phyloP scores from a whole-genome alignment of 129 eudicot genomes.

The Solidago caesia region DNA sequence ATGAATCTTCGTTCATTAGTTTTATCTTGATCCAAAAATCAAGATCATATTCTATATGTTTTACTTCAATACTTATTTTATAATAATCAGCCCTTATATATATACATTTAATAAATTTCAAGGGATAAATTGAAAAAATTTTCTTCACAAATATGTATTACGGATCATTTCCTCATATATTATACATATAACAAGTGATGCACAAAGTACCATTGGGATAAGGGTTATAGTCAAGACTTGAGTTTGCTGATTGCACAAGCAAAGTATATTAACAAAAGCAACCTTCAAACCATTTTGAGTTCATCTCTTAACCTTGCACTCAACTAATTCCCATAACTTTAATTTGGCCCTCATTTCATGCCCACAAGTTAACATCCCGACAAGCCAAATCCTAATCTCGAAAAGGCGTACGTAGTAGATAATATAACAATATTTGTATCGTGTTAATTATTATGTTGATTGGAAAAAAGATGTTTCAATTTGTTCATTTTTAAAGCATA shows the following conservation, averaged over 20 bases:
- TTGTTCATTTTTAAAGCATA: background rate
- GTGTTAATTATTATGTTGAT: background rate
- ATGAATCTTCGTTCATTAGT: no score
- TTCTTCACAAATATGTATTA: no score
- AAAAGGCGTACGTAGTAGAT: background rate
- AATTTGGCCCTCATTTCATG: slow-evolving; percentile 27
- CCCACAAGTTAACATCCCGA: slow-evolving; percentile 25
- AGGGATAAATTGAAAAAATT: no score
- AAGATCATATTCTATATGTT: no score
- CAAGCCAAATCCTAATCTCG: slow-evolving; percentile 4
- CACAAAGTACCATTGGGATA: slow-evolving; percentile 16
- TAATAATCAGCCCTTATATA: no score
- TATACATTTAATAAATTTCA: no score
- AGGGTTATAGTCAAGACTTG: slow-evolving; percentile 28
- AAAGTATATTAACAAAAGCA: slow-evolving; percentile 42
- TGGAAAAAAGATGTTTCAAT: no score
- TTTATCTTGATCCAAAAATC: no score
- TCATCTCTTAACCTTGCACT: slow-evolving; percentile 39
- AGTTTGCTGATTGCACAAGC: slow-evolving; percentile 47
- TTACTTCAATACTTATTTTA: no score
- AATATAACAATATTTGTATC: background rate
- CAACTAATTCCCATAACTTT: slow-evolving; percentile 27
- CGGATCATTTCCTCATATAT: no score
- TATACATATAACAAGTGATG: slow-evolving; percentile 13
- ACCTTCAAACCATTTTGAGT: slow-evolving; percentile 43